Evolutionary conservation across 441 rosid species (phyloP).

Genomic region (Pelargonium australe): DNA sequence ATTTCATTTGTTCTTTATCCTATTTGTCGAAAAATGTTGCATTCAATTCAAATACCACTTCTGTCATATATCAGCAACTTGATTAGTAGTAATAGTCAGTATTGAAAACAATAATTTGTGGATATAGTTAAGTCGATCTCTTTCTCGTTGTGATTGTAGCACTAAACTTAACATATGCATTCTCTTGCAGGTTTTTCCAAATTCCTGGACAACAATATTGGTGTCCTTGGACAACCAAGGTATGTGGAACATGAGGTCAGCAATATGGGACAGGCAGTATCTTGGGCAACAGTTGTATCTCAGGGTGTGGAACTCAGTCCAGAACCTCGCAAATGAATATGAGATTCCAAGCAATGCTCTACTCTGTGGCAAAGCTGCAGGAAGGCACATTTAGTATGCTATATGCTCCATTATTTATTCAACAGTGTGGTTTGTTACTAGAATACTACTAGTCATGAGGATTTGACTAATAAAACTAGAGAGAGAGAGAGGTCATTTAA

Average conservation of each 20-base stretch:
- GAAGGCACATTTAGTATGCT: slow-evolving; percentile 35
- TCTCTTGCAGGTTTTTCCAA: slow-evolving; percentile 63
- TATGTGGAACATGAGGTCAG: slow-evolving; percentile 89
- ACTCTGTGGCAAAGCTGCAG: slow-evolving; percentile 73
- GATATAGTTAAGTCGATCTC: background rate
- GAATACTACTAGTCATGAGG: slow-evolving; percentile 28
- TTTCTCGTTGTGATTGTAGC: background rate
- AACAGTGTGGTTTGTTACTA: background rate
- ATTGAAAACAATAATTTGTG: background rate
- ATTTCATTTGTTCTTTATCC: background rate
- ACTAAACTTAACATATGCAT: background rate
- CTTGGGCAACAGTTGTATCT: slow-evolving; percentile 82
- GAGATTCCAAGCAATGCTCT: slow-evolving; percentile 62
- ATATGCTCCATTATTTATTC: background rate
- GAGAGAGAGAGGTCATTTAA: no score
- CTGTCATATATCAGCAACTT: no score
- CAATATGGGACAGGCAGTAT: slow-evolving; percentile 73
- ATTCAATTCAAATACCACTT: background rate
- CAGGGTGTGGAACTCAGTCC: slow-evolving; percentile 54
- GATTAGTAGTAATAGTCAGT: background rate
- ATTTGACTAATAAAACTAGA: slow-evolving; percentile 23
- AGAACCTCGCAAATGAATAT: slow-evolving; percentile 66
- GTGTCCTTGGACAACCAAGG: slow-evolving; percentile 89
- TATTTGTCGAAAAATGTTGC: background rate
- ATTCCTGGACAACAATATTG: slow-evolving; percentile 69